phyloP scores from a whole-genome alignment of 768 basidiomycete genomes.

The Pholiota conissans region DNA sequence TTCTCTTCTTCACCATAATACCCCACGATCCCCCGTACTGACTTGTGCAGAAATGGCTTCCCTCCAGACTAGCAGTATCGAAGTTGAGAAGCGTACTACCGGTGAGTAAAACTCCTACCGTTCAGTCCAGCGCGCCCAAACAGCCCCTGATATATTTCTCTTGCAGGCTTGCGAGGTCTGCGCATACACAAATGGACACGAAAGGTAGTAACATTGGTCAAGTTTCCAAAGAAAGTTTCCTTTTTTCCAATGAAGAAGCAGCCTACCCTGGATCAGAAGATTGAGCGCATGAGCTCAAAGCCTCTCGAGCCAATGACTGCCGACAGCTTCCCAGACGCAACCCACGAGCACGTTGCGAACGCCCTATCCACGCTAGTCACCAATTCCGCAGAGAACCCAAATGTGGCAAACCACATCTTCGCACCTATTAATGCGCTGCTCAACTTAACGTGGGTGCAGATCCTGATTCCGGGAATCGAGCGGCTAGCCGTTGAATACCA shows the following conservation, averaged over 20 bases:
- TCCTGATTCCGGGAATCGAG: constrained; percentile 56
- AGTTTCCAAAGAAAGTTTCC: no score
- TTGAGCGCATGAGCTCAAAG: constrained; percentile 13
- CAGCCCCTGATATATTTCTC: no score
- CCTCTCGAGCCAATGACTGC: constrained; percentile 29
- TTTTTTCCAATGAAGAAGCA: no score
- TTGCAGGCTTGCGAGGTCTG: no score
- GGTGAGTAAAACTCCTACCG: no score
- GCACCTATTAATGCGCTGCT: constrained; percentile 27
- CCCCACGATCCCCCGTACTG: not conserved
- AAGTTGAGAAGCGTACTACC: not conserved
- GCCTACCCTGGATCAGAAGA: no score
- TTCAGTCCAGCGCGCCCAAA: no score
- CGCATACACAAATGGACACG: no score
- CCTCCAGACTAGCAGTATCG: not conserved
- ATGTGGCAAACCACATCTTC: constrained; percentile 32
- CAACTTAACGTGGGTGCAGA: constrained; percentile 40
- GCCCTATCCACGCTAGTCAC: constrained; percentile 37
- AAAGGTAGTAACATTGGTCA: no score
- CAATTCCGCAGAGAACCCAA: constrained; percentile 28
- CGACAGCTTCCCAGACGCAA: constrained; percentile 35
- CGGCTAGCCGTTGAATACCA: constrained; percentile 52
- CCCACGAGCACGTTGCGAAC: constrained; percentile 28
- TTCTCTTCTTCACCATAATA: not conserved
- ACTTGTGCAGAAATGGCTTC: not conserved